Evolutionary conservation across 1,284 basidiomycete species (phyloP), one percentile per base, ranked within the genome.

Genomic region (Cryptococcus sp.): DNA sequence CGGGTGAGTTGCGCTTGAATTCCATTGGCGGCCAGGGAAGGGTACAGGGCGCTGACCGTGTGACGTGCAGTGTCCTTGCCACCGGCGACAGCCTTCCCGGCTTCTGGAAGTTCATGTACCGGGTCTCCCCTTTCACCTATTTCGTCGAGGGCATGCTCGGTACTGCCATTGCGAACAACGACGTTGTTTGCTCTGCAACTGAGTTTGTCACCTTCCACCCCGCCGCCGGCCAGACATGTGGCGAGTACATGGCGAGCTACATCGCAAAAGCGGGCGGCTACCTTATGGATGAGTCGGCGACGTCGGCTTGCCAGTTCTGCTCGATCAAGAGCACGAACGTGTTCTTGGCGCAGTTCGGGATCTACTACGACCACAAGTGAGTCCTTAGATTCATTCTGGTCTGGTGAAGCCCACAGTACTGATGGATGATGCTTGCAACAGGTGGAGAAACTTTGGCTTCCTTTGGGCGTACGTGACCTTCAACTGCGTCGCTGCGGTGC

Each of bases 31-130:
- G 20, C 11, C 33, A 4, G 16, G n/a, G 43, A 33, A 46, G 11
- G 33, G 6, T 28, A n/a, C 16, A 21, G 12, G 28, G 4, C n/a
- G 53, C 50, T 62, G 50, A 58, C 61, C 42, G 61, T 50, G 8
- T 37, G 23, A 3, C 11, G 3, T 35, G 82, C 74, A 82, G 85
- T 66, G 75, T 79, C 37, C 66, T 79, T 15, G 76, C 71, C 20
- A 62, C 73, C 1, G 57, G 62, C 48, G 40, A 61, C 33, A 54
- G 64, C 33, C 82, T 90, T 6, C 85, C 84, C 6, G 67, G 69
- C 13, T 90, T 87, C 85, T 90, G 88, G 88, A 79, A 79, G 62
- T 91, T 88, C 86, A 88, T 90, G 85, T 88, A 90, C 76, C 82
- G 81, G 49, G 73, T 88, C 5, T 87, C 87, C 2, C 89, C 89